Base-by-base conservation (phyloP, 352 stramenopile species). In the Elongisporangium anandrum region DNA sequence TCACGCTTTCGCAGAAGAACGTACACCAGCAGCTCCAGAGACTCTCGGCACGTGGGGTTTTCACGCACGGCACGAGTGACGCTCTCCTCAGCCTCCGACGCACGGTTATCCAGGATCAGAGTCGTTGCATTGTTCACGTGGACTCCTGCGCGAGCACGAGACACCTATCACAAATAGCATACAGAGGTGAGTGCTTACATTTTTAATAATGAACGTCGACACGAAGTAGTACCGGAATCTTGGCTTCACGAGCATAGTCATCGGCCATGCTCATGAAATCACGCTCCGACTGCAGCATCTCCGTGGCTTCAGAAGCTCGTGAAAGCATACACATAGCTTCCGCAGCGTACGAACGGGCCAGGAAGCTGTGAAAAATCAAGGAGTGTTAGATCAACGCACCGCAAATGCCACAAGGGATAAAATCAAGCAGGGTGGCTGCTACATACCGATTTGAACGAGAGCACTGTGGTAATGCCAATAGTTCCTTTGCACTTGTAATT, bases 261-360 rank as follows among this genome's bases (percentile, higher is more conserved):
- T 94, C 86, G 1, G 86, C 84, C 69, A 89, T 77, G 6, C 70
- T 66, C 66, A 94, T 79, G 56, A 95, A 66, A 26, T 93, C 77
- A 41, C 75, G 78, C 54, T 91, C 80, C 17, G 77, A 77, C 63
- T 95, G 85, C 24, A 95, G 68, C 29, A 72, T 63, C 51, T 88
- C 68, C 1, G 84, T 89, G 16, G 88, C 90, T 66, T 96, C 87
- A 20, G 73, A 64, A 6, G 90, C 87, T 50, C 87, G 78, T 41
- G 87, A 96, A 19, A 97, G 71, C 75, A 96, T 89, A 58, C 83
- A 94, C 64, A 97, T 61, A 13, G 90, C 90, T 68, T 97, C 90
- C 0, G 90, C 89, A n/a, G 81, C 79, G 66, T 97, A 97, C 41
- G 88, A 92, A 24, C 81, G 84, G 20, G 86, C 81, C 45, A 96